phyloP scores from a whole-genome alignment of 768 basidiomycete genomes.

The Mycena capillaripes region DNA sequence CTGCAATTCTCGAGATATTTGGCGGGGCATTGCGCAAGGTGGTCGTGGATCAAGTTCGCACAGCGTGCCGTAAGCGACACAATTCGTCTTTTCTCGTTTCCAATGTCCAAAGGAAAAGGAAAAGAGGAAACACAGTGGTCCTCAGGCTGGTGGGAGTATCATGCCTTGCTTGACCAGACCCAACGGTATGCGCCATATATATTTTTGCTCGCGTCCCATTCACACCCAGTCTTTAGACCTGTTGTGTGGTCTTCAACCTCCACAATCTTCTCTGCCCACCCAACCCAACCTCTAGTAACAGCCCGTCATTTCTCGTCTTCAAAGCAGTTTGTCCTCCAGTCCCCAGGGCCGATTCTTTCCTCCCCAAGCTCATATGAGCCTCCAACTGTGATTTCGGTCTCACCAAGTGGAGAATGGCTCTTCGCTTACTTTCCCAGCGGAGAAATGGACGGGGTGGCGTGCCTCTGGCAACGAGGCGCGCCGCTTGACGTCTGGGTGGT shows the following conservation, averaged over 20 bases:
- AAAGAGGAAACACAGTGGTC: conserved; percentile 69
- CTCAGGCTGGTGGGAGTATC: conserved; percentile 82
- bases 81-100: conserved; percentile 43
- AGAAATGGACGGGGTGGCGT: conserved; percentile 65
- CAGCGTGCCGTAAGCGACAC: neutral
- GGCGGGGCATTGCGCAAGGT: conserved; percentile 57
- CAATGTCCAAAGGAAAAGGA: conserved; percentile 68
- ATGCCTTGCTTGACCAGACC: conserved; percentile 70
- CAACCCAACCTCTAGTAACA: conserved; percentile 69
- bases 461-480: conserved; percentile 73
- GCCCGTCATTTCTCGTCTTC: conserved; percentile 80
- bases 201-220: conserved; percentile 11
- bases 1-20: conserved; percentile 64
- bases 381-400: conserved; percentile 72
- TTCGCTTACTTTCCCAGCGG: conserved; percentile 82
- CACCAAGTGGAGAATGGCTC: conserved; percentile 72
- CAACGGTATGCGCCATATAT: conserved; percentile 57
- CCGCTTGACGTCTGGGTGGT: conserved; percentile 75
- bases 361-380: conserved; percentile 68
- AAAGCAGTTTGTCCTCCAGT: conserved; percentile 70
- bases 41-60: neutral
- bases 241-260: conserved; percentile 80
- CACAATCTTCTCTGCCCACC: conserved; percentile 78
- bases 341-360: conserved; percentile 64
- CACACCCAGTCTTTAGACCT: conserved; percentile 64